phyloP scores from a whole-genome alignment of 139 green algal genomes.

The Picochlorum costavermella region DNA sequence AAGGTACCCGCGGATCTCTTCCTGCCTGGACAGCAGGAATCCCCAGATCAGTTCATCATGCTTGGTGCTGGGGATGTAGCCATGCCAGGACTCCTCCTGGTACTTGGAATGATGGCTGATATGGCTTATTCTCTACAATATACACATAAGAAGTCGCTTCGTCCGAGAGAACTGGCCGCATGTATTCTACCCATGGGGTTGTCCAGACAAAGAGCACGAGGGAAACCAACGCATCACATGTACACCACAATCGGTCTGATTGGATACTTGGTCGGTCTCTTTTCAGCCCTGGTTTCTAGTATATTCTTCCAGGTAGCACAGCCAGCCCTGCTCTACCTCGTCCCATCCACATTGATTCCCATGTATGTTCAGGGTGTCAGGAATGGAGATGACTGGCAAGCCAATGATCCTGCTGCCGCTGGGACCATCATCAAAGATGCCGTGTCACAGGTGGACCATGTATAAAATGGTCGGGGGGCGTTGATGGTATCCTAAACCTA shows the following conservation, averaged over 20 bases:
- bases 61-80: constrained; percentile 14
- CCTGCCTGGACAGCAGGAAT: background rate
- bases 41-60: constrained; percentile 8
- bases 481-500: no score
- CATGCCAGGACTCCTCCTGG: constrained; percentile 8
- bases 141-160: background rate
- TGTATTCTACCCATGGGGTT: no score
- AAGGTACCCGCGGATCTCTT: background rate
- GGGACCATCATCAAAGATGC: no score
- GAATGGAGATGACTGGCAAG: no score
- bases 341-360: constrained; percentile 13
- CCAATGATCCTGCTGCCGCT: no score
- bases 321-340: constrained; percentile 22
- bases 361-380: no score
- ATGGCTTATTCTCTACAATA: background rate
- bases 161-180: background rate
- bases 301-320: constrained; percentile 13
- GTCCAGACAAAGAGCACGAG: no score
- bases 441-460: no score
- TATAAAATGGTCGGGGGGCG: no score
- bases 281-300: constrained; percentile 10
- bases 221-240: no score
- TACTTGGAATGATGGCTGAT: background rate
- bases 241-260: background rate
- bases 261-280: constrained; percentile 10